Percentiles rank a stretch among this genome's conserved stretches.
phyloP scores from a whole-genome alignment of 2,329 filamentous ascomycete species.

The Tolypocladium ovalisporum region DNA sequence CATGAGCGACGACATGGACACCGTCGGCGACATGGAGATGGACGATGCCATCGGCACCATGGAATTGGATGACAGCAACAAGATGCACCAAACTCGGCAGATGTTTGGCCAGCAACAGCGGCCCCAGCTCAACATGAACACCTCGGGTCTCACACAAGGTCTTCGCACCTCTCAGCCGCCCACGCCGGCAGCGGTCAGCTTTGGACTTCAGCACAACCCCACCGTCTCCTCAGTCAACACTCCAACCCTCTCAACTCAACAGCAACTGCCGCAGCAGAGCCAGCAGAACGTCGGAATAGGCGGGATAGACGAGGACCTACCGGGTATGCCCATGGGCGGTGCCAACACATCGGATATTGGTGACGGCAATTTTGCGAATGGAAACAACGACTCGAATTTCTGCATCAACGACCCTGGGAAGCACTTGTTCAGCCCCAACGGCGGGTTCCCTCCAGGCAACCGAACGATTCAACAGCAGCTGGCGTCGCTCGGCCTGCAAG shows the following conservation, averaged over 20 bases:
- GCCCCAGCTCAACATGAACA: conserved; percentile 71
- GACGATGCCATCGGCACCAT: conserved; percentile 65
- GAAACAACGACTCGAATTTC: conserved; percentile 32
- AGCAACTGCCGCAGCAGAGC: conserved; percentile 52
- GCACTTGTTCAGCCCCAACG: conserved; percentile 78
- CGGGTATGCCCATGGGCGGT: conserved; percentile 50
- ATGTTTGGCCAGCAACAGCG: conserved; percentile 53
- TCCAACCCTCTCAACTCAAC: conserved; percentile 74
- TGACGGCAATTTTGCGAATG: conserved; percentile 42
- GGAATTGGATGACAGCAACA: conserved; percentile 51
- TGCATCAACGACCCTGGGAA: conserved; percentile 92
- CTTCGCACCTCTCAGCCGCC: conserved; percentile 77
- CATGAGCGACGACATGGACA: conserved; percentile 59
- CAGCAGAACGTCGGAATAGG: conserved; percentile 42
- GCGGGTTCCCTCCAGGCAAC: conserved; percentile 54
- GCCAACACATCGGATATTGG: conserved; percentile 42
- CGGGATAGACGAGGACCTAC: conserved; percentile 65
- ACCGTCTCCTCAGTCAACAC: conserved; percentile 97
- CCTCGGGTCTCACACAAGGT: conserved; percentile 64
- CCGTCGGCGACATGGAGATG: conserved; percentile 93
- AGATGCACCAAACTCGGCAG: conserved; percentile 59
- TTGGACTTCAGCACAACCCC: conserved; percentile 81
- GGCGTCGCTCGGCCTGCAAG: conserved; percentile 63
- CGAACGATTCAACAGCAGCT: conserved; percentile 56
- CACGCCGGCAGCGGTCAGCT: conserved; percentile 67